A percentile compares a stretch with the other conserved stretches of the same genome.
Evolutionary conservation across 495 filamentous ascomycete species (phyloP).

Genomic region (Talaromyces adpressus): DNA sequence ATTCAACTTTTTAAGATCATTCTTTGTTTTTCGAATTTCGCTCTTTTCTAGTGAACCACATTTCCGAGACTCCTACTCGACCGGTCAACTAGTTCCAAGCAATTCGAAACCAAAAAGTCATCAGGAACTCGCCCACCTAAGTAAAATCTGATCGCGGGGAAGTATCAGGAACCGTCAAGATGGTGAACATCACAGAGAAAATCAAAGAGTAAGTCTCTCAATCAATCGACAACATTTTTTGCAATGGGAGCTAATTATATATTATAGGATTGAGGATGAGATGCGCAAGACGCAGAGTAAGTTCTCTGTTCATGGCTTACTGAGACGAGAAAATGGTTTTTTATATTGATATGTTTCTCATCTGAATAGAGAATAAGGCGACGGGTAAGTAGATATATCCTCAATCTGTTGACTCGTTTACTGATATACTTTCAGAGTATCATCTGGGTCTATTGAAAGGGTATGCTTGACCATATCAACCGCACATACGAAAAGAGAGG

Average conservation of each 20-base stretch:
- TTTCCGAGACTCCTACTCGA: neutral
- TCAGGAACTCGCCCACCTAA: neutral
- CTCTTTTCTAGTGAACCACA: neutral
- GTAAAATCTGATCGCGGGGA: conserved; percentile 7
- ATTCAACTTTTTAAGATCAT: neutral
- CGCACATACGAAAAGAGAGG: neutral
- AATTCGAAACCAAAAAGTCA: neutral
- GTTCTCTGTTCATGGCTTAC: conserved; percentile 8
- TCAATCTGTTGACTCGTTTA: neutral
- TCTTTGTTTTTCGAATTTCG: neutral
- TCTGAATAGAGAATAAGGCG: conserved; percentile 88
- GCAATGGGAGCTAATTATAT: conserved; percentile 9
- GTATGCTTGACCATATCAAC: conserved; percentile 35
- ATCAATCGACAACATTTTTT: neutral
- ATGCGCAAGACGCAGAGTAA: conserved; percentile 97
- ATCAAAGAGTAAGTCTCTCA: conserved; percentile 79
- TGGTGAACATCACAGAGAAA: conserved; percentile 99
- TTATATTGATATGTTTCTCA: neutral
- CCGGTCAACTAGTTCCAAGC: neutral
- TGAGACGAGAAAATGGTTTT: conserved; percentile 5
- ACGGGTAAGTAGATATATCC: conserved; percentile 57
- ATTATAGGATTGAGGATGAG: conserved; percentile 92
- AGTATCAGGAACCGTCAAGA: conserved; percentile 46
- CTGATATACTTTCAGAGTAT: conserved; percentile 62
- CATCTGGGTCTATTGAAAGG: conserved; percentile 97